These are phyloP conservation scores for Eutrema salsugineum DNA, from an alignment of 441 rosid species.

Conservation along the genomic window DNA sequence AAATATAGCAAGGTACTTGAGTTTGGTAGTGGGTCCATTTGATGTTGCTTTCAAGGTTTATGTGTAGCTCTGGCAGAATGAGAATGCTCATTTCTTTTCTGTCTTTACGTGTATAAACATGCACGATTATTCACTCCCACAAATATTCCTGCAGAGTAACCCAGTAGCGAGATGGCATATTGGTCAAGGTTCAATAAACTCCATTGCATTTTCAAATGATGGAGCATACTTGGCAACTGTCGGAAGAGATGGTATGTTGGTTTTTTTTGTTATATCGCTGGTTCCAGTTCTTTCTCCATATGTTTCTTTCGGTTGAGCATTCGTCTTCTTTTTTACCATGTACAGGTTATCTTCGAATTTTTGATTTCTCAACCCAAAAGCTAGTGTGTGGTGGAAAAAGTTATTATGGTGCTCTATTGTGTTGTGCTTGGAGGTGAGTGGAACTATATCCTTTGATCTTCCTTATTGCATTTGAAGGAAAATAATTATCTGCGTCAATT, in stretches of 20 bases:
- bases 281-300: background rate
- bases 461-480: background rate
- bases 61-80: background rate
- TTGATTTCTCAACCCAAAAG: constrained; percentile 85
- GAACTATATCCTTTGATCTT: background rate
- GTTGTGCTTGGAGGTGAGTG: constrained; percentile 95
- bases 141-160: constrained; percentile 68
- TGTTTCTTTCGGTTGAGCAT: constrained; percentile 23
- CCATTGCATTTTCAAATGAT: constrained; percentile 81
- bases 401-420: constrained; percentile 88
- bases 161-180: constrained; percentile 98
- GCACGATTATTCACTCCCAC: background rate
- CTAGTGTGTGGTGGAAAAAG: constrained; percentile 93
- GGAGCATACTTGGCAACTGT: constrained; percentile 85
- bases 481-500: background rate
- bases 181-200: constrained; percentile 86
- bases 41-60: background rate
- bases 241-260: constrained; percentile 92
- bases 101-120: background rate
- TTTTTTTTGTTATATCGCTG: background rate
- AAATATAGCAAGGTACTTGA: constrained; percentile 80
- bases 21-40: background rate
- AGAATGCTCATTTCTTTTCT: background rate
- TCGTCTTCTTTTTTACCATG: background rate
- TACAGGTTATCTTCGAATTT: constrained; percentile 83